Evolutionary conservation across 441 rosid species (phyloP).

Genomic region (Gossypium lobatum): DNA sequence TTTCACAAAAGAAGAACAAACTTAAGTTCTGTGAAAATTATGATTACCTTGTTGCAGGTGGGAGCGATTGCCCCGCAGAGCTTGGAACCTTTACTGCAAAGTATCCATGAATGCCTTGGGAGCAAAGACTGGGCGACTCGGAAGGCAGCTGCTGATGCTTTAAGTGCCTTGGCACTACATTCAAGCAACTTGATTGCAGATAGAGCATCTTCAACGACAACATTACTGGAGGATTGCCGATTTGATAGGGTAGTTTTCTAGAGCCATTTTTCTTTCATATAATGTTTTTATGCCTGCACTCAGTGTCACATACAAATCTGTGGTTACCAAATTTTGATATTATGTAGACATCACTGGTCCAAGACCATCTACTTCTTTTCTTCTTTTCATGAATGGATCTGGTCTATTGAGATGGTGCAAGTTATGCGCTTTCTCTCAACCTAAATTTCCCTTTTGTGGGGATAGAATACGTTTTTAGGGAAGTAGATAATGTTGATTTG

Average conservation of each 20-base stretch:
- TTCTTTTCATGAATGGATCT: background rate
- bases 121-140: slow-evolving; percentile 97
- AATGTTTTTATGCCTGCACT: background rate
- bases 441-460: background rate
- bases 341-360: background rate
- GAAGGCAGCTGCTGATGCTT: slow-evolving; percentile 91
- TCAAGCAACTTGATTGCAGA: slow-evolving; percentile 71
- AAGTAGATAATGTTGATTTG: background rate
- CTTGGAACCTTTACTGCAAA: slow-evolving; percentile 70
- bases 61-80: slow-evolving; percentile 89
- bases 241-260: slow-evolving; percentile 73
- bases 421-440: background rate
- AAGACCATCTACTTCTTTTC: background rate
- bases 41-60: slow-evolving; percentile 46
- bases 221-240: slow-evolving; percentile 74
- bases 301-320: background rate
- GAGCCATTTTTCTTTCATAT: background rate
- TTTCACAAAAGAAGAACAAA: background rate
- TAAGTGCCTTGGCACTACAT: slow-evolving; percentile 70
- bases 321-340: background rate
- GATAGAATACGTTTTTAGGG: background rate
- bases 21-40: background rate
- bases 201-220: slow-evolving; percentile 55
- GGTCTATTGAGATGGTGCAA: background rate
- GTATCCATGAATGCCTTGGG: slow-evolving; percentile 79